phyloP scores from a whole-genome alignment of 1,284 basidiomycete species.

The Schizophyllum amplum region DNA sequence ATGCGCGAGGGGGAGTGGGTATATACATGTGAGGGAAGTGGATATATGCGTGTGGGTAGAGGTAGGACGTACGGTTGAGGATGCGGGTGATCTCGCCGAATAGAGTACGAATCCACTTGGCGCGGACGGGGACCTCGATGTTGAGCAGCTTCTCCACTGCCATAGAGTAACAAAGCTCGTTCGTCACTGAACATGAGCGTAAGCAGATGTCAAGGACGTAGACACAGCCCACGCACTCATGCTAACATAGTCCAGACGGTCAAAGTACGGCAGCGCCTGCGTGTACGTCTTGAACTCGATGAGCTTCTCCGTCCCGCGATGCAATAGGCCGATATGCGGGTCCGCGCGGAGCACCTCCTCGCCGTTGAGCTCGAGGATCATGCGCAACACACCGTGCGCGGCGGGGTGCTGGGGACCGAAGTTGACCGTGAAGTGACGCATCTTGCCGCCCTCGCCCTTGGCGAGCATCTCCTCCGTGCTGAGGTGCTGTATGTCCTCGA shows the following conservation, averaged over 20 bases:
- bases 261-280: slow-evolving; percentile 98
- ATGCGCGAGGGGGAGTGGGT: slow-evolving; percentile 37
- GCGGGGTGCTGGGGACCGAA: slow-evolving; percentile 98
- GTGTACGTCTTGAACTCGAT: slow-evolving; percentile 98
- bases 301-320: slow-evolving; percentile 97
- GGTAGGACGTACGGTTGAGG: slow-evolving; percentile 68
- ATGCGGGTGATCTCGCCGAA: slow-evolving; percentile 97
- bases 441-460: slow-evolving; percentile 69
- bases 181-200: slow-evolving; percentile 71
- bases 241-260: slow-evolving; percentile 97
- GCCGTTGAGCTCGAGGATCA: slow-evolving; percentile 97
- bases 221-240: slow-evolving; percentile 66
- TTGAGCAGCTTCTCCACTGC: slow-evolving; percentile 98
- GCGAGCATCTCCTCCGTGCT: slow-evolving; percentile 70
- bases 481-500: slow-evolving; percentile 59
- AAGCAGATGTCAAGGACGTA: not conserved
- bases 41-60: not conserved
- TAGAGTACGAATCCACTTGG: slow-evolving; percentile 97
- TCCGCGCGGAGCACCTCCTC: slow-evolving; percentile 90
- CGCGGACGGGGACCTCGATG: slow-evolving; percentile 97
- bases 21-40: not conserved
- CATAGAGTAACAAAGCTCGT: slow-evolving; percentile 93
- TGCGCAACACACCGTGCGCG: slow-evolving; percentile 95
- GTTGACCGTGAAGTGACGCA: slow-evolving; percentile 93
- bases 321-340: slow-evolving; percentile 94